Base-by-base conservation (phyloP, 441 rosid genomes). In the Omphalea diandra region DNA sequence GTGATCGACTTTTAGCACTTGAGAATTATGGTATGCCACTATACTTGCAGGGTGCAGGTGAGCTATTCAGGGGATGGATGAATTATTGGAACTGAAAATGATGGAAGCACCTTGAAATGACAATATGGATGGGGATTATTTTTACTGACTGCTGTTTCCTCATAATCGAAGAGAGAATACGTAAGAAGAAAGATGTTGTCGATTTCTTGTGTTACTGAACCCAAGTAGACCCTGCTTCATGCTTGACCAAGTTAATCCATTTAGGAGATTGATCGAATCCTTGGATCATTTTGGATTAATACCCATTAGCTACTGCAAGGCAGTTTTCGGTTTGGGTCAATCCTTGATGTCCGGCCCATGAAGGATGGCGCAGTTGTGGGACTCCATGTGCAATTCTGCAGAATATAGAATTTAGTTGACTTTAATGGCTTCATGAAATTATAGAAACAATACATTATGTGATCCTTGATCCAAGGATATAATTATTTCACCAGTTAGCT, bases 1-100 rank as follows among this genome's bases (percentile, higher is more conserved):
- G 76, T 75, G 73, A 75, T 35, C 52, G 32, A 46, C 17, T 6
- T 11, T 33, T 1, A 71, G 36, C 41, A 15, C 63, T 2, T 9
- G 27, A 1, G 29, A 50, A 50, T 7, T 38, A 24, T 10, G 32
- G 15, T 61, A 22, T 38, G 47, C 7, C 49, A 0, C 47, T 18
- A 20, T 7, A 6, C 10, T n/a, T 15, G 3, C 35, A 11, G 18
- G 11, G 17, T 53, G 22, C 29, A 26, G 12, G 33, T 29, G n/a
- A n/a, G n/a, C n/a, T n/a, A n/a, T n/a, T n/a, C 36, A 14, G 38
- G 20, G 17, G 17, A 56, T 29, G 61, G 20, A 56, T 31, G 61
- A 10, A 56, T 26, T 52, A 10, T 22, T 10, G 11, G 10, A 44
- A 55, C 29, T 11, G n/a, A 33, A n/a, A 27, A 9, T n/a, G 63